Base-by-base conservation (phyloP, 2,329 filamentous ascomycete genomes). In the Didymella pomorum region DNA sequence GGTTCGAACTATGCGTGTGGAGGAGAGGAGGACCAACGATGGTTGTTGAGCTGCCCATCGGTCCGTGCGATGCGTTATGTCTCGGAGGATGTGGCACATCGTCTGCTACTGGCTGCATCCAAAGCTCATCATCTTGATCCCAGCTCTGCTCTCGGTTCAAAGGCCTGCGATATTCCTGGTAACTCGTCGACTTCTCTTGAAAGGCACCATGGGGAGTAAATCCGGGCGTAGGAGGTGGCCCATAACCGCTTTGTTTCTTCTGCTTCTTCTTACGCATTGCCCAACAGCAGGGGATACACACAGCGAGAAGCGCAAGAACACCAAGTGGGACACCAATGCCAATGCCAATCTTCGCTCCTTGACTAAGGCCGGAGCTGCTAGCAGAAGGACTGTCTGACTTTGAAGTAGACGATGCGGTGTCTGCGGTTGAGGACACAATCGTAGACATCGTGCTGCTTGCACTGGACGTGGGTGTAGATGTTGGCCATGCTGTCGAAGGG, bases 251-350 rank as follows among this genome's bases (percentile, higher is more conserved):
- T 14, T 65, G 51, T 16, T 54, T 59, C 11, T 64, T 65, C 45
- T 65, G 67, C 21, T 58, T 63, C 20, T 66, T 68, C 16, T 71
- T 69, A 8, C 73, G 71, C n/a, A 62, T 54, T 5, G 73, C 52
- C 39, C 68, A 58, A 58, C 70, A 74, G 49, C 68, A 72, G 39
- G 51, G 69, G 8, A 76, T 52, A 0, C 67, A 18, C 2, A 72
- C 21, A 25, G 67, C 68, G 0, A 66, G 66, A 21, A 89, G 83
- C 42, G 84, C 84, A 2, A 88, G 73, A 2, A 87, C 80, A 1
- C 83, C 86, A 18, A 88, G 76, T 2, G 86, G 86, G 2, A 88
- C 62, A 9, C 75, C 76, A 14, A 78, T 49, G 16, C 74, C 75
- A 3, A 77, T 64, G 7, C 71, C 73, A 26, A 76, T 69, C 56